Conservation (phyloP, 257 asterid genomes). For the Pogostemon cablin region DNA sequence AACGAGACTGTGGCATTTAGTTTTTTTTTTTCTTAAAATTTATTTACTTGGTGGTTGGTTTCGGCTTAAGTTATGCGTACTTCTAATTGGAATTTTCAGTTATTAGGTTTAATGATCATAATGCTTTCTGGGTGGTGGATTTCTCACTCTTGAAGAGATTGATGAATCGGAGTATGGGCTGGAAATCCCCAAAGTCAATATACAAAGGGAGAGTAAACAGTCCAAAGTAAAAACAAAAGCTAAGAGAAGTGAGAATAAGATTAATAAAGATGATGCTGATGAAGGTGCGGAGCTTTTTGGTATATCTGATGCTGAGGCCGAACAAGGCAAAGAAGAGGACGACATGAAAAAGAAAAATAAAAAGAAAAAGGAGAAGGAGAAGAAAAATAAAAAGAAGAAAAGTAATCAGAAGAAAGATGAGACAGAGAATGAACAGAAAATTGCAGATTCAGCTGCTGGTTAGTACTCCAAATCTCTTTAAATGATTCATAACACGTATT, state of each 20-base stretch:
- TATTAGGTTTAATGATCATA: conserved; percentile 4
- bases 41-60: not conserved
- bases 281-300: conserved; percentile 37
- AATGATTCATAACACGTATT: not conserved
- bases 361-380: conserved; percentile 26
- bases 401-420: conserved; percentile 34
- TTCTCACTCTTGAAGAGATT: conserved; percentile 87
- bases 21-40: not conserved
- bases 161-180: conserved; percentile 73
- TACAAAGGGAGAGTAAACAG: conserved; percentile 34
- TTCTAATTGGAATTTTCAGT: conserved; percentile 2
- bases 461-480: conserved; percentile 35
- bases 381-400: too few relatives aligned
- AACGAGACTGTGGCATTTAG: not conserved
- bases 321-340: conserved; percentile 36
- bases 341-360: conserved; percentile 46
- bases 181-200: conserved; percentile 49
- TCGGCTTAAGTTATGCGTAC: not conserved
- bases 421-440: conserved; percentile 38
- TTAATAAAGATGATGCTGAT: conserved; percentile 35
- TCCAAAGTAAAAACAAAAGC: conserved; percentile 39
- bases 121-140: conserved; percentile 46
- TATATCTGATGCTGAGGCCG: conserved; percentile 38
- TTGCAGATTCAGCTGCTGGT: conserved; percentile 52
- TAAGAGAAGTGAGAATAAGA: conserved; percentile 42